Evolutionary conservation across 2,329 filamentous ascomycete genomes (phyloP).

Genomic region (Xylariaceae sp.): DNA sequence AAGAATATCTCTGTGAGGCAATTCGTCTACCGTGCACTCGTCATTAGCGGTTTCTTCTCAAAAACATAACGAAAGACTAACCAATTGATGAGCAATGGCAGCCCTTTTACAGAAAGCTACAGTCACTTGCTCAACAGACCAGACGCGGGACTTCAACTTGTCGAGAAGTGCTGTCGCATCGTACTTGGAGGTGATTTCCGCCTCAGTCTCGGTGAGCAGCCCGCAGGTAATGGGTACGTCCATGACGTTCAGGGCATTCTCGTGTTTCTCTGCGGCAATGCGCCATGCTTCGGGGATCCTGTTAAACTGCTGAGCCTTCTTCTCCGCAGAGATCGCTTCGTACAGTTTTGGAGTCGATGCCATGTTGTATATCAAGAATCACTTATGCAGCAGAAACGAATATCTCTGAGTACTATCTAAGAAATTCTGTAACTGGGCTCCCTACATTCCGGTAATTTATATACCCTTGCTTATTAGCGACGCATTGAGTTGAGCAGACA

Average conservation of each 20-base stretch:
- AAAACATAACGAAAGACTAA: not conserved
- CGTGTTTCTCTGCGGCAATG: slow-evolving; percentile 8
- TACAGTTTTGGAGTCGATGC: slow-evolving; percentile 14
- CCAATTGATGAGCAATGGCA: slow-evolving; percentile 42
- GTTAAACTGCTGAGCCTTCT: slow-evolving; percentile 15
- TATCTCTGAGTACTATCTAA: too few relatives aligned
- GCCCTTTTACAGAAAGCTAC: slow-evolving; percentile 45
- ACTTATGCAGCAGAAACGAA: too few relatives aligned
- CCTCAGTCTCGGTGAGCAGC: slow-evolving; percentile 9
- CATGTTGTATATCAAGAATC: slow-evolving; percentile 11
- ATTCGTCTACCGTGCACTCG: slow-evolving; percentile 20
- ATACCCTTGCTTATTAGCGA: too few relatives aligned
- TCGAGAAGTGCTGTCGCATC: slow-evolving; percentile 14
- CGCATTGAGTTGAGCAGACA: too few relatives aligned
- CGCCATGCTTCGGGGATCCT: slow-evolving; percentile 23
- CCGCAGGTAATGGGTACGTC: slow-evolving; percentile 18
- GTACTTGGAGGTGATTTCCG: slow-evolving; percentile 16
- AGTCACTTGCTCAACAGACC: slow-evolving; percentile 33
- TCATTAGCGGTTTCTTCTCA: not conserved
- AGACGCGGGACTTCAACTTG: slow-evolving; percentile 7
- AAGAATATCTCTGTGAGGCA: slow-evolving; percentile 46
- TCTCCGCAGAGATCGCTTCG: slow-evolving; percentile 18
- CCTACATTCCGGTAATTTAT: too few relatives aligned
- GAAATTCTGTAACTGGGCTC: too few relatives aligned
- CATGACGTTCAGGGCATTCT: slow-evolving; percentile 18